Conservation (phyloP, 2,329 filamentous ascomycete species). For the Cladosporium sp. region DNA sequence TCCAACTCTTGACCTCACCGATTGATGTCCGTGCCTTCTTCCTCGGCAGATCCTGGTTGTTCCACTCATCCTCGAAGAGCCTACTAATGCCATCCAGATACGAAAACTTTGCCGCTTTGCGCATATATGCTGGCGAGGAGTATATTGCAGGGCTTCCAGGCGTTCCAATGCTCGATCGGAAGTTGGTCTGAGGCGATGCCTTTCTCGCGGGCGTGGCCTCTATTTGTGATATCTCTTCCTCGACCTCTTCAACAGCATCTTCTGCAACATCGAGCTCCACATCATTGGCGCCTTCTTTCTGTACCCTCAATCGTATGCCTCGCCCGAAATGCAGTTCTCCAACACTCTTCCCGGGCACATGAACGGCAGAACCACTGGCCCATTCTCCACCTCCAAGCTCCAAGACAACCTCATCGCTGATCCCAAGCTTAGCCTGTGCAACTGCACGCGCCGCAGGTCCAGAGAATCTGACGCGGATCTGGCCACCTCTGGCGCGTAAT, state of each 20-base stretch:
- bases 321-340: slow-evolving; percentile 53
- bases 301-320: slow-evolving; percentile 32
- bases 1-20: slow-evolving; percentile 67
- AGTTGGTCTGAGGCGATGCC: background rate
- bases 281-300: slow-evolving; percentile 17
- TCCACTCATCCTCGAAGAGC: slow-evolving; percentile 62
- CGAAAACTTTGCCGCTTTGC: slow-evolving; percentile 39
- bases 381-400: slow-evolving; percentile 66
- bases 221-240: background rate
- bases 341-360: slow-evolving; percentile 54
- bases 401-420: slow-evolving; percentile 71
- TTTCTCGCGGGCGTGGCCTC: slow-evolving; percentile 16
- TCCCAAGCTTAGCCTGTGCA: slow-evolving; percentile 63
- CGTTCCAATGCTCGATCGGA: slow-evolving; percentile 18
- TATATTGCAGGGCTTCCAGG: slow-evolving; percentile 51
- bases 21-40: slow-evolving; percentile 70
- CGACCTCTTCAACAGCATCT: background rate
- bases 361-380: slow-evolving; percentile 47
- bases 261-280: slow-evolving; percentile 13
- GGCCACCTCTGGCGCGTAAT: slow-evolving; percentile 69
- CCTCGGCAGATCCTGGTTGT: slow-evolving; percentile 54
- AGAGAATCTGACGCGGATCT: slow-evolving; percentile 73
- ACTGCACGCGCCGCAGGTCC: slow-evolving; percentile 67
- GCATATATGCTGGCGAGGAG: slow-evolving; percentile 75
- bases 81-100: slow-evolving; percentile 62